phyloP scores from a whole-genome alignment of 148 eudicot genomes.

The Silene latifolia region DNA sequence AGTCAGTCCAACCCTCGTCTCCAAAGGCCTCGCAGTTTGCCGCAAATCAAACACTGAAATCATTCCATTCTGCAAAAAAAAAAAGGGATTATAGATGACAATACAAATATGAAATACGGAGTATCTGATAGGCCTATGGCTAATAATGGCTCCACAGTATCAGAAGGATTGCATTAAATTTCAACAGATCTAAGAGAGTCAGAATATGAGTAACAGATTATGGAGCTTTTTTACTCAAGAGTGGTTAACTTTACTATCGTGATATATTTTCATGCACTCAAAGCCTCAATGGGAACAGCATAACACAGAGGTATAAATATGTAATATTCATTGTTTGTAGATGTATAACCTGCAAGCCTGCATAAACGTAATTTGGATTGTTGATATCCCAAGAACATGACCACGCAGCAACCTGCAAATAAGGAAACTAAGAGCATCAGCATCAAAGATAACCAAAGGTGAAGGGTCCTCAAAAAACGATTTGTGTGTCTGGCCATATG shows the following conservation, averaged over 20 bases:
- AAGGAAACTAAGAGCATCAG: conserved; percentile 4
- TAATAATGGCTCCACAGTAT: neutral
- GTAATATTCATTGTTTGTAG: neutral
- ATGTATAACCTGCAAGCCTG: conserved; percentile 79
- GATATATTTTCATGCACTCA: neutral
- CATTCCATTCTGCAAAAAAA: conserved; percentile 73
- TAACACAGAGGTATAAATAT: neutral
- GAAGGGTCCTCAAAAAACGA: neutral
- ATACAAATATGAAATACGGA: neutral
- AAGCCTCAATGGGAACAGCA: neutral
- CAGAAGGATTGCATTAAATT: neutral
- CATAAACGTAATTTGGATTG: conserved; percentile 52
- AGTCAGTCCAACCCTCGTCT: conserved; percentile 57
- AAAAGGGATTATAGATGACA: neutral
- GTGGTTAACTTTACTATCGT: neutral
- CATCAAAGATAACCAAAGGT: conserved; percentile 5
- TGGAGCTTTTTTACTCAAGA: no score
- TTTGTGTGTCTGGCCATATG: neutral
- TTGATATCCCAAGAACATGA: conserved; percentile 91
- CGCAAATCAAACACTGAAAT: conserved; percentile 80
- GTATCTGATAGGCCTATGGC: neutral
- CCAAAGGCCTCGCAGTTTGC: conserved; percentile 57
- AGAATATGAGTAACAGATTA: no score
- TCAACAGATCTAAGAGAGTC: neutral
- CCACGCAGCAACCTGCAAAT: conserved; percentile 85